Base-by-base conservation (phyloP, 1,139 yeast species). In the Lodderomyces margitis region DNA sequence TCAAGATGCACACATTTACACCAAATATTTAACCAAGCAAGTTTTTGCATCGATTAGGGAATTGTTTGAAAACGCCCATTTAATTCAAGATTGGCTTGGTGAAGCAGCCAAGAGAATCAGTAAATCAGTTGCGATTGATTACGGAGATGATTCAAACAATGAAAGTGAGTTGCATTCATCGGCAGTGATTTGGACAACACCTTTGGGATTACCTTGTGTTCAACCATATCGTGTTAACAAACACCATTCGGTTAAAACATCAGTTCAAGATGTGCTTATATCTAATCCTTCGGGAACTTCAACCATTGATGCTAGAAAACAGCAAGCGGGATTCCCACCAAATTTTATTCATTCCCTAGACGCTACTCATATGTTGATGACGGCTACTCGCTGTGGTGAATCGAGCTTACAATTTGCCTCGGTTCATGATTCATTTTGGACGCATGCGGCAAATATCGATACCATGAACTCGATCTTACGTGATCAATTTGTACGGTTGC, bases 381-480 rank as follows among this genome's bases (percentile, higher is more conserved):
- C 96, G 9, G 95, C 98, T 0, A 71, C 80, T 37, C 81, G 80
- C 19, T 89, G 97, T 62, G 80, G 84, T n/a, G 73, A 79, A 36
- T 59, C 61, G 4, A 80, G 78, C 0, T 62, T 92, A 42, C 70
- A 81, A n/a, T 92, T 94, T 71, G 97, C 98, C 0, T 83, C 98
- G 0, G 99, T 92, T 25, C 99, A 92, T 63, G 99, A 92, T 62
- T 91, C 98, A 1, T 92, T 87, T 61, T 92, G 99, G 99, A 89
- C 98, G 0, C 98, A 94, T 62, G 97, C 98, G 1, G 70, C 80
- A 33, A 94, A 87, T 58, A 81, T 92, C 25, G 84, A 82, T 49
- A 58, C 54, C 6, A 84, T 92, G 94, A 88, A 83, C 59, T 56
- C 54, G n/a, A 68, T 76, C 38, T 69, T 92, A 48, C 79, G 99